Evolutionary conservation across 306 rosid species (phyloP), one percentile per base, ranked within the genome.

Genomic region (Morella rubra): DNA sequence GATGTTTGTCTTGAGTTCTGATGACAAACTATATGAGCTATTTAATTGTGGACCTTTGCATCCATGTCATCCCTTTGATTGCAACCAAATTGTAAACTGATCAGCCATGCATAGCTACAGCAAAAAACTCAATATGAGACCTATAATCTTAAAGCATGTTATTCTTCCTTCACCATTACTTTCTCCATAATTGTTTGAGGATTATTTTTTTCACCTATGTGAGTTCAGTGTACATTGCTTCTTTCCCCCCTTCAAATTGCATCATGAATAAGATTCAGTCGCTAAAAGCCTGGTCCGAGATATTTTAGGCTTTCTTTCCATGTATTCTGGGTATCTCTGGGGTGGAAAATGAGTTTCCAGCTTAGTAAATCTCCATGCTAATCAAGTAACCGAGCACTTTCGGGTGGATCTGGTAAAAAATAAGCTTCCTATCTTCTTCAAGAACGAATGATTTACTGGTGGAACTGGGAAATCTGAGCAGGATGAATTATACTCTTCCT

Each of bases 301-400:
- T 54, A 18, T 18, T n/a, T 54, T 54, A n/a, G 27, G 22, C 42
- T 32, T 40, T 27, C 42, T 61, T 61, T 11, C 18, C 44, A 13
- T 44, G 44, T 61, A 61, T 27, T 61, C 4, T 59, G 0, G 68
- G 19, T 27, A 62, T 15, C 40, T 58, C 22, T 20, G 64, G 14
- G 37, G 13, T 22, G 40, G 40, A 58, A 58, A 8, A 10, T 22
- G 64, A 54, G 60, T 58, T 3, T 58, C 64, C 41, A 19, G 37
- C 64, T 32, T 44, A 62, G 44, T 62, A 62, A 62, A 62, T 45
- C 69, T 62, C 9, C 20, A 37, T 24, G 45, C 69, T 62, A 62
- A 37, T 62, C 37, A 37, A 9, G 46, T 15, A 62, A 15, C 46
- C 18, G 1, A 3, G 69, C 0, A 15, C 14, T 62, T 9, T 62